phyloP scores from a whole-genome alignment of 441 rosid genomes.

The Pelargonium fulgidum region DNA sequence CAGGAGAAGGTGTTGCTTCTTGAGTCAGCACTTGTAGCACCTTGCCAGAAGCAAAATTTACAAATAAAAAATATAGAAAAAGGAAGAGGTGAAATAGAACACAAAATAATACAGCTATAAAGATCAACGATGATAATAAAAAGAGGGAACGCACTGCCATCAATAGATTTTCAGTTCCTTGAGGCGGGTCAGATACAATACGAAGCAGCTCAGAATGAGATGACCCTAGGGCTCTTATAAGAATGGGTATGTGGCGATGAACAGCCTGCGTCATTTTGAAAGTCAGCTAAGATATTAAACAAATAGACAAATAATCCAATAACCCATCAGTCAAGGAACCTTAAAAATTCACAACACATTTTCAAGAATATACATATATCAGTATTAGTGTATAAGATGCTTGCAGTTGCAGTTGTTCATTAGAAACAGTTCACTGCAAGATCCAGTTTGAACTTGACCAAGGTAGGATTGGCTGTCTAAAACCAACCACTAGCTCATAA shows the following conservation, averaged over 20 bases:
- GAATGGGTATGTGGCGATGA: conserved; percentile 88
- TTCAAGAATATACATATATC: background rate
- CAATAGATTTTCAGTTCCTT: conserved; percentile 97
- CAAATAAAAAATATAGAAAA: conserved; percentile 15
- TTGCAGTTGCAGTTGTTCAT: background rate
- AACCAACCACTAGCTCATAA: background rate
- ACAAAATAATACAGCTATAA: conserved; percentile 18
- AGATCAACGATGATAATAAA: background rate
- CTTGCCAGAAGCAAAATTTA: conserved; percentile 38
- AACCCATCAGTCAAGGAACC: background rate
- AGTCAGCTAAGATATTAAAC: conserved; percentile 13
- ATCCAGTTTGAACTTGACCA: background rate
- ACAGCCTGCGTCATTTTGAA: conserved; percentile 52
- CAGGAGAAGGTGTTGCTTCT: conserved; percentile 67
- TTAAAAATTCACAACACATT: background rate
- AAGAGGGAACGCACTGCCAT: conserved; percentile 45
- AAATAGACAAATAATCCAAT: background rate
- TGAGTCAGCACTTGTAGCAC: conserved; percentile 93
- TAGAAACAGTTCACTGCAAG: conserved; percentile 4
- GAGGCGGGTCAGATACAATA: conserved; percentile 91
- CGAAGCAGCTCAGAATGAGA: conserved; percentile 69
- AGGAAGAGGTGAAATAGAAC: conserved; percentile 16
- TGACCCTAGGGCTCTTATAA: conserved; percentile 81
- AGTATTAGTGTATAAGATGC: background rate
- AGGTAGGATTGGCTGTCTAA: background rate